These are phyloP conservation scores for Xylaria telfairii DNA, from an alignment of 495 filamentous ascomycete species.

Conservation along the genomic window DNA sequence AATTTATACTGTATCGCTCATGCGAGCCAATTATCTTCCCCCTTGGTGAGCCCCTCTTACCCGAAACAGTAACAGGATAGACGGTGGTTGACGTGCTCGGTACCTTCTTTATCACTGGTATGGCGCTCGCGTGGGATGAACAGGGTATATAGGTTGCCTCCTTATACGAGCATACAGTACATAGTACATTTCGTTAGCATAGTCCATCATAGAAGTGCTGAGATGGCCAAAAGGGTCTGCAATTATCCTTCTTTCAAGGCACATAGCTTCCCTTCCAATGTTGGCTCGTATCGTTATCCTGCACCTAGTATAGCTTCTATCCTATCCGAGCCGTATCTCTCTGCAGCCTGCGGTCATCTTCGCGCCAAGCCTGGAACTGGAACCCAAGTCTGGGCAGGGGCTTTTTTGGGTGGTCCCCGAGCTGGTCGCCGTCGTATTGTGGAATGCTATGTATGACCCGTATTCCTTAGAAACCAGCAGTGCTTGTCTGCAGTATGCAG, in stretches of 20 bases:
- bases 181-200: background rate
- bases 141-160: background rate
- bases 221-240: background rate
- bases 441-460: background rate
- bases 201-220: background rate
- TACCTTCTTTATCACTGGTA: background rate
- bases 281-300: background rate
- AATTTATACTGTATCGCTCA: background rate
- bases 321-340: background rate
- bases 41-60: slow-evolving; percentile 14
- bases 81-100: background rate
- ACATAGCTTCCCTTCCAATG: background rate
- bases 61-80: slow-evolving; percentile 3
- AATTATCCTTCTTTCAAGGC: background rate
- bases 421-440: slow-evolving; percentile 8
- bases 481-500: slow-evolving; percentile 13
- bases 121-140: background rate
- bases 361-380: slow-evolving; percentile 14
- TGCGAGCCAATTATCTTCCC: slow-evolving; percentile 9
- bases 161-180: background rate
- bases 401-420: slow-evolving; percentile 8
- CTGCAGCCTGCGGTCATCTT: background rate
- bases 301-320: background rate
- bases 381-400: slow-evolving; percentile 10
- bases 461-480: background rate